Base-by-base conservation (phyloP, 768 basidiomycete species). In the Leccinum sublutescens region DNA sequence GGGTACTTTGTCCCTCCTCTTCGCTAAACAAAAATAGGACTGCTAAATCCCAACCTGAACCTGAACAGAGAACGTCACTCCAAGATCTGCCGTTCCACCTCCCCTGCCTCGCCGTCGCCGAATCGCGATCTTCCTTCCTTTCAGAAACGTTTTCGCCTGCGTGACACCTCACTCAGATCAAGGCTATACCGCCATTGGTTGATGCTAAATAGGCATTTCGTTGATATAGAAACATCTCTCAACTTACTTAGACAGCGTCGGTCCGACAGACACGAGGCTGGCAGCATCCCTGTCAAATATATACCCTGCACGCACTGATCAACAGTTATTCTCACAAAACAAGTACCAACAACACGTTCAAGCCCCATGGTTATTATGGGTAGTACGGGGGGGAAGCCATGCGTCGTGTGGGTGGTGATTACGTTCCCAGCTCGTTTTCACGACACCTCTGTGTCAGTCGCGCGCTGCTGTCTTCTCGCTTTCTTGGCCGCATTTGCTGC, bases 401-500 rank as follows among this genome's bases (percentile, higher is more conserved):
- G 14, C 38, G 10, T 38, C 51, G 23, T 49, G 48, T 12, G n/a
- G 15, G 5, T 23, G 25, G n/a, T 21, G 49, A 33, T 21, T 10
- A 31, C n/a, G 12, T 36, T 31, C 45, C 31, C 33, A 14, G 25
- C 27, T 8, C 23, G 21, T 25, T 19, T 38, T 64, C 59, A 70
- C 50, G 56, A 55, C 19, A 48, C 52, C 6, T 61, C 67, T 48
- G n/a, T 80, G 57, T 82, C 85, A 10, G 76, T 74, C 25, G 80
- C 80, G 40, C 88, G 80, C 59, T 81, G 82, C 49, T 81, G 81
- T 62, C 90, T 80, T 62, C 90, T 78, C 31, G 91, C 91, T 77
- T 95, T 95, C 79, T 95, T 95, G 11, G 92, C 92, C 43, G 92
- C 93, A 68, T 87, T 95, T 3, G 93, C 92, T 48, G 90, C 89